A percentile compares a stretch with the other conserved stretches of the same genome.
Evolutionary conservation across 164 flowering plant species (phyloP).

Genomic region (Paratinospora sagittata): DNA sequence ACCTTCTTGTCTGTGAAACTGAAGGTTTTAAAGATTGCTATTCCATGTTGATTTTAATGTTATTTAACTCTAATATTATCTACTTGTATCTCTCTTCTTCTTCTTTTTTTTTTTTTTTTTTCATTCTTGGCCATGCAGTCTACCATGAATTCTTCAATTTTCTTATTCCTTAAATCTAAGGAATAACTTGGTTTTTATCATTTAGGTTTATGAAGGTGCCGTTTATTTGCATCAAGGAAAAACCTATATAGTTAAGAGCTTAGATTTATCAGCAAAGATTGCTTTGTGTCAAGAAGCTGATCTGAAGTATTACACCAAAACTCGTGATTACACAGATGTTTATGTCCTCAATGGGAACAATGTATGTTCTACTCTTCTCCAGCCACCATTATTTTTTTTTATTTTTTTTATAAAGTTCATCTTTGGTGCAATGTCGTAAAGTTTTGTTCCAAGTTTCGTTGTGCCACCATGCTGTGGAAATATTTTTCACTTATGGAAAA

Average conservation of each 20-base stretch:
- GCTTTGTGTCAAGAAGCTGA: constrained; percentile 73
- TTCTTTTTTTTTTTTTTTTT: too few species aligned
- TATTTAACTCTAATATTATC: background rate
- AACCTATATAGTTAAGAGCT: constrained; percentile 67
- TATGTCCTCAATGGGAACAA: constrained; percentile 62
- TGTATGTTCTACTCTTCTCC: constrained; percentile 39
- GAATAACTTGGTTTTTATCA: background rate
- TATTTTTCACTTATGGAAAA: background rate
- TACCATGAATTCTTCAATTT: background rate
- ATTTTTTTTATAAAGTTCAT: too few species aligned
- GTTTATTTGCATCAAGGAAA: constrained; percentile 85
- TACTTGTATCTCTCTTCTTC: background rate
- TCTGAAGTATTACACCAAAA: constrained; percentile 75
- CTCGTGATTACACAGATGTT: constrained; percentile 88
- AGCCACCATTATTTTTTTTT: background rate
- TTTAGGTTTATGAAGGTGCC: constrained; percentile 95
- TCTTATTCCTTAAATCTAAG: background rate
- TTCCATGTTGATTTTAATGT: too few species aligned
- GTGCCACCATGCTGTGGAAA: background rate
- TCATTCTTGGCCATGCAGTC: background rate
- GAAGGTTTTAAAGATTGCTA: background rate
- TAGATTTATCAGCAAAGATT: constrained; percentile 59
- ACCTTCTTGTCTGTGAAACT: too few species aligned
- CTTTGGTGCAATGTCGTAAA: background rate
- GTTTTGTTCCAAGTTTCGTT: background rate